These are phyloP conservation scores for Ceratocystis huliohia DNA, from an alignment of 2,329 filamentous ascomycete species.

Conservation along the genomic window DNA sequence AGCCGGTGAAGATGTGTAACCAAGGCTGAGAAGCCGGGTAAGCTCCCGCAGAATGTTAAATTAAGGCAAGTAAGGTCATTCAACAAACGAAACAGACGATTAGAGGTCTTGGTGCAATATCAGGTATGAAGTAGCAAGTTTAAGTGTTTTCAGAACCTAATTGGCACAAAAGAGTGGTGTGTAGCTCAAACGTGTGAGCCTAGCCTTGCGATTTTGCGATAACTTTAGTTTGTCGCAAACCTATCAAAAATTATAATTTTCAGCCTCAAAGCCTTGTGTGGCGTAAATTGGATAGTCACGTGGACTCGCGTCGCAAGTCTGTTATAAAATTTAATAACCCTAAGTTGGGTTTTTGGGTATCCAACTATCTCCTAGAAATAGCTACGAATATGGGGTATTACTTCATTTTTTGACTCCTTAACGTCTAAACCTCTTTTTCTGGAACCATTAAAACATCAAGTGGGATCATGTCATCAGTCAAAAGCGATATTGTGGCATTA, in stretches of 20 bases:
- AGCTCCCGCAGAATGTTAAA: constrained; percentile 16
- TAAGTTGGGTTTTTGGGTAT: background rate
- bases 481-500: constrained; percentile 1
- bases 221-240: constrained; percentile 14
- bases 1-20: constrained; percentile 11
- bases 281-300: constrained; percentile 16
- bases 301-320: constrained; percentile 7
- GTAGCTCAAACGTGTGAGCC: constrained; percentile 10
- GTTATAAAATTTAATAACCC: background rate
- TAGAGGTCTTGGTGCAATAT: background rate
- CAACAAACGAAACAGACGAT: constrained; percentile 11
- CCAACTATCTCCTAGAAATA: too few relatives aligned
- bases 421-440: too few relatives aligned
- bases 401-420: too few relatives aligned
- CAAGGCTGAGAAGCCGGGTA: constrained; percentile 16
- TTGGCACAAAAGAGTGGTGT: constrained; percentile 12
- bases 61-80: constrained; percentile 14
- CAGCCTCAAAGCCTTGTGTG: constrained; percentile 20
- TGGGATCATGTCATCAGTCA: constrained; percentile 6
- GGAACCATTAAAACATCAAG: too few relatives aligned
- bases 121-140: background rate
- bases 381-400: too few relatives aligned
- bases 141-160: constrained; percentile 13
- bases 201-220: constrained; percentile 17
- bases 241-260: constrained; percentile 20